Conservation (phyloP, 306 rosid species). For the Prinsepia uniflora region DNA sequence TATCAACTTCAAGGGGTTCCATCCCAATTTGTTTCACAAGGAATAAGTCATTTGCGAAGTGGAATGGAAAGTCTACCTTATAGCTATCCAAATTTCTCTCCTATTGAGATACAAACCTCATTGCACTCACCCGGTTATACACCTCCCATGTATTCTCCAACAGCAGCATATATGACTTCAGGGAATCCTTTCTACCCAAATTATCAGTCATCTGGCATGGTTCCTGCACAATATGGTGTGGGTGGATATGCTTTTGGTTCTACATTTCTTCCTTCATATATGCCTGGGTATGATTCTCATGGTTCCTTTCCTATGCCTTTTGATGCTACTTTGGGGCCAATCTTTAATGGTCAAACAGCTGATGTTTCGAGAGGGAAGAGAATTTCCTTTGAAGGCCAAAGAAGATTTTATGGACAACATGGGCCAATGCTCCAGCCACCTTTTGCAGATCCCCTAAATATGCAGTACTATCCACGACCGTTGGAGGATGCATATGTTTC, state of each 20-base stretch:
- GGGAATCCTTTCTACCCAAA: slow-evolving; percentile 44
- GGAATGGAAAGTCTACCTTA: slow-evolving; percentile 37
- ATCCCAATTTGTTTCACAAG: slow-evolving; percentile 39
- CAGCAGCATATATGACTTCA: slow-evolving; percentile 45
- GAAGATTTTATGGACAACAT: slow-evolving; percentile 47
- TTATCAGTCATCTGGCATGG: slow-evolving; percentile 36
- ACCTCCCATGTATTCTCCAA: slow-evolving; percentile 47
- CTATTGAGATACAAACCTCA: slow-evolving; percentile 41
- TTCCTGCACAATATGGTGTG: slow-evolving; percentile 39
- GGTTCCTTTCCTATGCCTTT: slow-evolving; percentile 42
- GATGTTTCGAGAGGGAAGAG: slow-evolving; percentile 39
- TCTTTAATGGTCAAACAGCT: slow-evolving; percentile 37
- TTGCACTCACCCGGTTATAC: slow-evolving; percentile 40
- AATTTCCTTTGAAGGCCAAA: slow-evolving; percentile 30
- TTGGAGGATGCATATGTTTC: slow-evolving; percentile 35
- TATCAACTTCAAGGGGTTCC: slow-evolving; percentile 36
- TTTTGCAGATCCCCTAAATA: slow-evolving; percentile 40
- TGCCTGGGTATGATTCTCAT: slow-evolving; percentile 48
- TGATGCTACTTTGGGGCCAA: slow-evolving; percentile 39
- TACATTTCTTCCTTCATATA: slow-evolving; percentile 33
- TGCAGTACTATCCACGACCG: slow-evolving; percentile 40
- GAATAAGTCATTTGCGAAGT: slow-evolving; percentile 32
- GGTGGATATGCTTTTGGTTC: slow-evolving; percentile 50
- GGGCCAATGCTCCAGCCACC: slow-evolving; percentile 45
- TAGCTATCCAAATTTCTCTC: slow-evolving; percentile 39